phyloP scores from a whole-genome alignment of 441 rosid species.

The Populus hybrid region DNA sequence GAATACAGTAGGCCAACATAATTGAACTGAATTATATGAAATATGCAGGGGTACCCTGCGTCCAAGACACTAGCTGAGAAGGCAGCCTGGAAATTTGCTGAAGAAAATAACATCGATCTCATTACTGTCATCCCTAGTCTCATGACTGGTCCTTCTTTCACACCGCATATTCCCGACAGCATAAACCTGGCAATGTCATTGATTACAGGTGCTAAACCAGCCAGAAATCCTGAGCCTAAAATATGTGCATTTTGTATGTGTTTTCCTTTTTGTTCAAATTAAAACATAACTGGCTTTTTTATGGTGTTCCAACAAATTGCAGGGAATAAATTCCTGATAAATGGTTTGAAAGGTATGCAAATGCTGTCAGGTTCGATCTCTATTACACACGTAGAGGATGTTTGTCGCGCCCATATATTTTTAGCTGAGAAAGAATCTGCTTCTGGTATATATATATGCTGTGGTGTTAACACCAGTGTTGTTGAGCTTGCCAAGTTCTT shows the following conservation, averaged over 20 bases:
- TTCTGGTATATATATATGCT: conserved; percentile 79
- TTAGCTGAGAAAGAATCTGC: conserved; percentile 77
- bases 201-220: no score
- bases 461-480: conserved; percentile 60
- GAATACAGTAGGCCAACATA: background rate
- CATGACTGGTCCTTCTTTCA: conserved; percentile 62
- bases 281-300: no score
- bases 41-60: conserved; percentile 66
- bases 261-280: no score
- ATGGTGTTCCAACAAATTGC: no score
- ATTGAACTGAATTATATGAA: background rate
- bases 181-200: conserved; percentile 46
- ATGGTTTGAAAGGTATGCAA: no score
- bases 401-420: conserved; percentile 81
- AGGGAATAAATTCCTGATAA: no score
- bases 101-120: conserved; percentile 68
- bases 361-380: no score
- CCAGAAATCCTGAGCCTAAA: no score
- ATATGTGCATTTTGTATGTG: no score
- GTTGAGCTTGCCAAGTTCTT: conserved; percentile 63
- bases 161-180: conserved; percentile 57
- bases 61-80: conserved; percentile 79
- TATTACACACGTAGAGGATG: no score
- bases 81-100: conserved; percentile 64
- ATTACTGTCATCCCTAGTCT: conserved; percentile 68